Evolutionary conservation across 2,329 filamentous ascomycete species (phyloP), one percentile per base, ranked within the genome.

Genomic region (Knoxdaviesia capensis): DNA sequence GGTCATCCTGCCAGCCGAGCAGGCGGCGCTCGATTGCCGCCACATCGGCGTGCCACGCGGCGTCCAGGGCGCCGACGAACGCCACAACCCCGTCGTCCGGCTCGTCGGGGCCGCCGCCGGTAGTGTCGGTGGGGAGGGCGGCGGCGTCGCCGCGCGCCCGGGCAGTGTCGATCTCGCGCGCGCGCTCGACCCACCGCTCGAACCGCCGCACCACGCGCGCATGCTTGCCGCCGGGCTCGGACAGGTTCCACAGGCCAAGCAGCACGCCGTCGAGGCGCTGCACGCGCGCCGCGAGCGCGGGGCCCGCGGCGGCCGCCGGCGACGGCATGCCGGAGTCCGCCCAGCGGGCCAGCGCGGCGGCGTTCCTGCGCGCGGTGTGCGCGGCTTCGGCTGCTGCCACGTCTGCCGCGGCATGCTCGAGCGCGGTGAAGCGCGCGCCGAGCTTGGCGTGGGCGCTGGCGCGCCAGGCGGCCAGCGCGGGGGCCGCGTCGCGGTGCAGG

Each of bases 11-110:
- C 65, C 74, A 72, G 5, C 57, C 61, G 20, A 73, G 66, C n/a
- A 80, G 58, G 46, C 67, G 65, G 33, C 72, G 61, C 5, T 58
- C 55, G 31, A 80, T 54, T 3, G 59, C 61, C 0, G 60, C 59
- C 47, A 68, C 69, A 43, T 78, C 74, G 30, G 69, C 69, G 50
- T 65, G 68, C 77, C 77, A 81, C 0, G 58, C 52, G 2, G 55
- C 54, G 44, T 76, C 71, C 10, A 80, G 56, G 34, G 69, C 65
- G 36, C 66, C 65, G 8, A 75, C 56, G 49, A 78, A 74, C 6
- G 67, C 50, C 2, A 59, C 55, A 31, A 60, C 56, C 6, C 56
- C 54, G 8, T 54, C 53, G 8, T 52, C 53, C 9, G 61, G 50
- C n/a, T n/a, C n/a, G n/a, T n/a, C n/a, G n/a, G n/a, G n/a, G n/a